A percentile compares a stretch with the other conserved stretches of the same genome.
Evolutionary conservation across 305 asterid species (phyloP).

Genomic region (Fraxinus xanthoxyloides): DNA sequence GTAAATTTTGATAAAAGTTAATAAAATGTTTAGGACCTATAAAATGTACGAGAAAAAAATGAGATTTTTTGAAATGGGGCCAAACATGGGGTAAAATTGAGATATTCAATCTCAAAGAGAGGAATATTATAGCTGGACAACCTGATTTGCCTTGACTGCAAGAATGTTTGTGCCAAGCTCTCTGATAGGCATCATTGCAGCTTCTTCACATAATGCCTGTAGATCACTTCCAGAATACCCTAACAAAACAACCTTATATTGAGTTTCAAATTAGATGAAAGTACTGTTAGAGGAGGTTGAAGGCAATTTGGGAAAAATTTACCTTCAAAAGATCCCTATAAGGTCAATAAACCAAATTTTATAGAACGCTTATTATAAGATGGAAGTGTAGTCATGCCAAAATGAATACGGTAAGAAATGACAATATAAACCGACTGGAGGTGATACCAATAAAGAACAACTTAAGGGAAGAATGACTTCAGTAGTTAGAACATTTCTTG

Average conservation of each 20-base stretch:
- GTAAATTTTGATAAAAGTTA: neutral
- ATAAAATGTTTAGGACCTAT: neutral
- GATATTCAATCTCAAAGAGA: neutral
- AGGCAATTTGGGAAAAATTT: neutral
- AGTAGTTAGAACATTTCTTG: neutral
- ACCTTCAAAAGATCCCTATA: neutral
- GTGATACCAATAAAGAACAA: neutral
- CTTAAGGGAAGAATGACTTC: neutral
- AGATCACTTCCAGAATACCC: conserved; percentile 99
- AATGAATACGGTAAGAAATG: neutral
- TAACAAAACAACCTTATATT: conserved; percentile 24
- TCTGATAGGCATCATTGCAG: conserved; percentile 98
- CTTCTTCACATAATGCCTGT: conserved; percentile 91
- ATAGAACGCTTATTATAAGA: neutral
- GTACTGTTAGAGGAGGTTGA: neutral
- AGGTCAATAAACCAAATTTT: neutral
- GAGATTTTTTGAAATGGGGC: neutral
- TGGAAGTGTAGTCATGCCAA: neutral
- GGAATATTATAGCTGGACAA: conserved; percentile 16
- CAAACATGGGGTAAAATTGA: neutral
- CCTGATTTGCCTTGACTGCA: conserved; percentile 74
- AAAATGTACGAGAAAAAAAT: neutral
- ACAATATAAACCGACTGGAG: neutral
- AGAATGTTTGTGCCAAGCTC: conserved; percentile 91
- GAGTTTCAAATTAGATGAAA: conserved; percentile 3